These are phyloP conservation scores for Coriolopsis trogii DNA, from an alignment of 1,284 basidiomycete species.

Conservation along the genomic window DNA sequence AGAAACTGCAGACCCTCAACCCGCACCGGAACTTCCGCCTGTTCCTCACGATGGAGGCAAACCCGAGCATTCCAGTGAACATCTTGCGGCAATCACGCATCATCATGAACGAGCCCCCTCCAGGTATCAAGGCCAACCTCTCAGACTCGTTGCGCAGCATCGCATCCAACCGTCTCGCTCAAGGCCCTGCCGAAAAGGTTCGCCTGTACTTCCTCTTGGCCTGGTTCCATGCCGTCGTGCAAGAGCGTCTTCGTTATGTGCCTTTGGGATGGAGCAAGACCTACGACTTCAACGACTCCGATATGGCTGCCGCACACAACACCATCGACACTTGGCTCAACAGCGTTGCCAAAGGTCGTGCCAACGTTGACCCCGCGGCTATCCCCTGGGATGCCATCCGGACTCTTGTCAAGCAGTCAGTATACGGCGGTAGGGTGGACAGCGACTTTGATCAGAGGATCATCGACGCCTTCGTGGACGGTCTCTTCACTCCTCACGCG, in stretches of 20 bases:
- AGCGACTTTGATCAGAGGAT: conserved; percentile 93
- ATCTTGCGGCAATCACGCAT: conserved; percentile 93
- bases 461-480: conserved; percentile 90
- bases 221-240: conserved; percentile 97
- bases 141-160: conserved; percentile 89
- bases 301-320: conserved; percentile 89
- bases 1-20: conserved; percentile 91
- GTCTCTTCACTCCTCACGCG: conserved; percentile 81
- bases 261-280: conserved; percentile 95
- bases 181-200: conserved; percentile 89
- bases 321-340: conserved; percentile 92
- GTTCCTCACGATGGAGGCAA: conserved; percentile 97
- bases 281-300: conserved; percentile 98
- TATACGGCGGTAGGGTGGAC: conserved; percentile 93
- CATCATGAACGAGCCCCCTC: conserved; percentile 97
- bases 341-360: conserved; percentile 78
- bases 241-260: conserved; percentile 93
- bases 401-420: conserved; percentile 90
- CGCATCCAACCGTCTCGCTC: conserved; percentile 64
- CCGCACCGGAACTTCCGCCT: conserved; percentile 90
- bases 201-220: conserved; percentile 94
- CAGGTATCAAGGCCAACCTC: conserved; percentile 93
- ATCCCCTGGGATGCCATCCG: conserved; percentile 95
- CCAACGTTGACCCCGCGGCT: conserved; percentile 87
- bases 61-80: conserved; percentile 91